Conservation (phyloP, 352 stramenopile species). For the Pythium inflatum region DNA sequence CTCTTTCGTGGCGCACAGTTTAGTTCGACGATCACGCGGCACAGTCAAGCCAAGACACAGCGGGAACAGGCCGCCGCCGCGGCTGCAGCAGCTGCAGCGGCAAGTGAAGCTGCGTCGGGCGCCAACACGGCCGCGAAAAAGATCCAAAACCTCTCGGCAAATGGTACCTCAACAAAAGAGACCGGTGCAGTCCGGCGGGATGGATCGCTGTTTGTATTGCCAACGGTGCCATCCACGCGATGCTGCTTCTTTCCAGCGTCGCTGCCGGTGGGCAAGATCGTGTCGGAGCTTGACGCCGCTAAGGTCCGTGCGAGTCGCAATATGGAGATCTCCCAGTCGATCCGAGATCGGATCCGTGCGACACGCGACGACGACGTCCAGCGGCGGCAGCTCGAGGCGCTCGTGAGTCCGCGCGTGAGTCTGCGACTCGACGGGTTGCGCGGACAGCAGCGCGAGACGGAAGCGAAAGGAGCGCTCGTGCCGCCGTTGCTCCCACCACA, state of each 20-base stretch:
- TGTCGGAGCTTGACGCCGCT: slow-evolving; percentile 65
- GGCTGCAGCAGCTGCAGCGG: not conserved
- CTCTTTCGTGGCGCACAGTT: slow-evolving; percentile 80
- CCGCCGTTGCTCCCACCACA: slow-evolving; percentile 1
- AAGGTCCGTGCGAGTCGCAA: slow-evolving; percentile 62
- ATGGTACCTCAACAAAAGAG: slow-evolving; percentile 1
- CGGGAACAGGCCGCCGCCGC: slow-evolving; percentile 13
- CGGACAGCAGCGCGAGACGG: not conserved
- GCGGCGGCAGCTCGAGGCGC: slow-evolving; percentile 44
- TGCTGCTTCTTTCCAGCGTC: slow-evolving; percentile 68
- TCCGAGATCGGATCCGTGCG: slow-evolving; percentile 56
- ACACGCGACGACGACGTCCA: slow-evolving; percentile 45
- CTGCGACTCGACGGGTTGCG: slow-evolving; percentile 32
- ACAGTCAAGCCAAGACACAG: slow-evolving; percentile 28
- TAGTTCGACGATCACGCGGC: slow-evolving; percentile 59
- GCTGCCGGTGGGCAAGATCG: slow-evolving; percentile 63
- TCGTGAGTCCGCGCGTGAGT: slow-evolving; percentile 39
- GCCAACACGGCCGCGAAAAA: slow-evolving; percentile 37
- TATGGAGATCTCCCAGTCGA: slow-evolving; percentile 68
- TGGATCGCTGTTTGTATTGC: slow-evolving; percentile 47
- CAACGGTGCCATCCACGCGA: slow-evolving; percentile 39
- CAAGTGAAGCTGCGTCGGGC: slow-evolving; percentile 5
- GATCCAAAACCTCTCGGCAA: slow-evolving; percentile 49
- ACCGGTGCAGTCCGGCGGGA: slow-evolving; percentile 7
- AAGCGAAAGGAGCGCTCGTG: not conserved